Percentiles rank a stretch among this genome's conserved stretches.
Evolutionary conservation across 75 land plant genomes (phyloP).

Genomic region (Picea sitchensis): DNA sequence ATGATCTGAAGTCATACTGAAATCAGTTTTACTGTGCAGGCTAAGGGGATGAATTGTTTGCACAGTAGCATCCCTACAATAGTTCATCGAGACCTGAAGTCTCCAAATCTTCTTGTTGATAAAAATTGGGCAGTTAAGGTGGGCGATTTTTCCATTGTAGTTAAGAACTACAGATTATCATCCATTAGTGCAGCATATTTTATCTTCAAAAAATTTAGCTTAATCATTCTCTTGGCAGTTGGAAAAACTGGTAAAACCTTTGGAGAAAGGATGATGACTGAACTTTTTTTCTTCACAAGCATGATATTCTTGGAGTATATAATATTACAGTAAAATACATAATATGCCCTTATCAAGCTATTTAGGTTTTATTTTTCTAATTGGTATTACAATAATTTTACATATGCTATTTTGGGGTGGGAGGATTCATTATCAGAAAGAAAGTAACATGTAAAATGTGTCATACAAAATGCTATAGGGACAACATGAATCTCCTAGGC

Average conservation of each 20-base stretch:
- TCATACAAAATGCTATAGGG: not conserved
- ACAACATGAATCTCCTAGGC: not conserved
- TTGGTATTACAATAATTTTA: no score
- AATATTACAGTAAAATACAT: no score
- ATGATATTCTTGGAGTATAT: no score
- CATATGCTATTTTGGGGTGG: no score
- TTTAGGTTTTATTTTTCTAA: no score
- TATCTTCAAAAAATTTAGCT: not conserved
- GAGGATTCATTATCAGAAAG: not conserved
- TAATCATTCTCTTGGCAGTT: not conserved
- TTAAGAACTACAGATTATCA: not conserved
- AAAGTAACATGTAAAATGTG: not conserved
- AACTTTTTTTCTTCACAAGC: no score
- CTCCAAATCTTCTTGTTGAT: slow-evolving; percentile 96
- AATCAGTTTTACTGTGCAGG: slow-evolving; percentile 37
- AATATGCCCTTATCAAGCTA: no score
- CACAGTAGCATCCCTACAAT: slow-evolving; percentile 83
- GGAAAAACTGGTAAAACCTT: not conserved
- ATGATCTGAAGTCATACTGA: slow-evolving; percentile 3
- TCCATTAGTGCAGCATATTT: not conserved
- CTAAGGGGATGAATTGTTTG: slow-evolving; percentile 96
- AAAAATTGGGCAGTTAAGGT: slow-evolving; percentile 99
- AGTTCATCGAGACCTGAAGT: slow-evolving; percentile 95
- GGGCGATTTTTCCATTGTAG: slow-evolving; percentile 5
- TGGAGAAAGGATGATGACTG: not conserved